These are phyloP conservation scores for Myxozyma melibiosi DNA, from an alignment of 805 yeast genomes.

Conservation along the genomic window DNA sequence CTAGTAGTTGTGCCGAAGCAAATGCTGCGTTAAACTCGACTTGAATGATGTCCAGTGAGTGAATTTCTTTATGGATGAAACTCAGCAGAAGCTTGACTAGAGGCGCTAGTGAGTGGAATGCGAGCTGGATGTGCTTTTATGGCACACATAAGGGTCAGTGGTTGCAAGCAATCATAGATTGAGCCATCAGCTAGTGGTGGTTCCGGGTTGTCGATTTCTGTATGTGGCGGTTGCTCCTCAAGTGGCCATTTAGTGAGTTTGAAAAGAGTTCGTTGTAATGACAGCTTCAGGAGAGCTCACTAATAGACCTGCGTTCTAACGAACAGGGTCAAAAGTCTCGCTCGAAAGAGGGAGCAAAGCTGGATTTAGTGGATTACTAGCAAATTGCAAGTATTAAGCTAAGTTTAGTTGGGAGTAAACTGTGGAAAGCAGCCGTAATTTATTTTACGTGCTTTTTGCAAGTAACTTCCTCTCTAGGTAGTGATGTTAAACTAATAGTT, in stretches of 20 bases:
- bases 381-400: constrained; percentile 39
- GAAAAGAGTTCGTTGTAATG: background rate
- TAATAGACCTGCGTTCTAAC: background rate
- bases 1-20: background rate
- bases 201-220: background rate
- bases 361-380: constrained; percentile 41
- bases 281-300: constrained; percentile 1
- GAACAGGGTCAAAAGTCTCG: background rate
- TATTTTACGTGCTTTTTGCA: constrained; percentile 27
- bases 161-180: background rate
- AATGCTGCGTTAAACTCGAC: background rate
- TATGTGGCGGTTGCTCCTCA: background rate
- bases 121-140: background rate
- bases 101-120: background rate
- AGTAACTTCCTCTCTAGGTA: constrained; percentile 30
- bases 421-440: constrained; percentile 33
- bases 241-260: background rate
- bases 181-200: constrained; percentile 3
- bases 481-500: constrained; percentile 13
- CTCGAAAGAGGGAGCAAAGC: constrained; percentile 28
- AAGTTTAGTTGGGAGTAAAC: constrained; percentile 16
- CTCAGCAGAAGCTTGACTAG: constrained; percentile 3
- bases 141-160: background rate
- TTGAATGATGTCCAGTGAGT: background rate
- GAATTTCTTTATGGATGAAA: background rate